Percentiles rank a stretch among this genome's conserved stretches.
These are phyloP conservation scores for Talaromyces sp. DNA, from an alignment of 2,329 filamentous ascomycete species.

Conservation along the genomic window DNA sequence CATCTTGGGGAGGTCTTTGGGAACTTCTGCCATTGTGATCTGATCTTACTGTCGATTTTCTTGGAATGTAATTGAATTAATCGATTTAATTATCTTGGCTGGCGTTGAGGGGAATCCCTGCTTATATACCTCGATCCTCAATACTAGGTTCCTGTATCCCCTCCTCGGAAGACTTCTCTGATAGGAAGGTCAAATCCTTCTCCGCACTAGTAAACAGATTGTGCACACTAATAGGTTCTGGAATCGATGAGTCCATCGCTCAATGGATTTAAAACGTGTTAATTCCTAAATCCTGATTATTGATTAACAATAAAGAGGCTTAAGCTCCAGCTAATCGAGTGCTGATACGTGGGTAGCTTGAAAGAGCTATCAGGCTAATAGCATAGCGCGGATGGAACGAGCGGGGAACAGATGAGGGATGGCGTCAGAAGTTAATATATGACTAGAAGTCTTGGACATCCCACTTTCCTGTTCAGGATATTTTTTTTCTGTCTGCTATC, in stretches of 20 bases:
- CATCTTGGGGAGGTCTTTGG: constrained; percentile 47
- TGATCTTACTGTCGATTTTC: background rate
- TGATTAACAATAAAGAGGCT: background rate
- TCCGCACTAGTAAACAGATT: background rate
- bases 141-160: background rate
- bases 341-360: background rate
- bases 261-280: background rate
- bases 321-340: background rate
- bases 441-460: background rate
- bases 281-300: background rate
- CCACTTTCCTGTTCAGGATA: constrained; percentile 1
- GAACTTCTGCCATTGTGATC: constrained; percentile 22
- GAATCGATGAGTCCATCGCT: background rate
- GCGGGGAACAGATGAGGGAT: background rate
- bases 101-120: background rate
- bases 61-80: background rate
- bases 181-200: background rate
- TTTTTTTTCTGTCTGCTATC: background rate
- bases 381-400: background rate
- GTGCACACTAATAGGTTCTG: too few relatives aligned
- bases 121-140: background rate
- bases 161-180: background rate
- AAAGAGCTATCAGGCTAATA: background rate
- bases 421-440: background rate
- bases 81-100: background rate